These are phyloP conservation scores for Wallemia mellicola DNA, from an alignment of 1,284 basidiomycete genomes.

Conservation along the genomic window DNA sequence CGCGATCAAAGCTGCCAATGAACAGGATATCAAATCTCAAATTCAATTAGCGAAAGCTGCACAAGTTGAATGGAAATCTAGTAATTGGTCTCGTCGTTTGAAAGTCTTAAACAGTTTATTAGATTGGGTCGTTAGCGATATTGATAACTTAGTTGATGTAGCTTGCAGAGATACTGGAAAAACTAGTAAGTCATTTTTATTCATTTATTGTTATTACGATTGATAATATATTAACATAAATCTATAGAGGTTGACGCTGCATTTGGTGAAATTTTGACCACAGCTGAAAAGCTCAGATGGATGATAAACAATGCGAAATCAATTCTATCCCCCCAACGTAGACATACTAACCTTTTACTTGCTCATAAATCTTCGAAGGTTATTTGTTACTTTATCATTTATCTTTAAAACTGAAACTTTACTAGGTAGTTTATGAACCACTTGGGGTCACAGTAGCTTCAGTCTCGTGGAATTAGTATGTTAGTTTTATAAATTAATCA, in stretches of 20 bases:
- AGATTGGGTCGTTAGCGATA: constrained; percentile 66
- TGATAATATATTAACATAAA: background rate
- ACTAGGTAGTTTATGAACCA: constrained; percentile 62
- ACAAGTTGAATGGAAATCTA: background rate
- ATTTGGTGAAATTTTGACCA: constrained; percentile 62
- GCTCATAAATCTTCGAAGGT: constrained; percentile 39
- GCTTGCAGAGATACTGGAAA: constrained; percentile 87
- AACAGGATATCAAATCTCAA: background rate
- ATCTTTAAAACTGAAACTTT: constrained; percentile 4
- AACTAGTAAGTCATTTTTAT: constrained; percentile 27
- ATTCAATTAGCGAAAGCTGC: background rate
- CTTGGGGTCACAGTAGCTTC: constrained; percentile 76
- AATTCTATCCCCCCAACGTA: constrained; percentile 34
- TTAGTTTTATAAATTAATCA: constrained; percentile 16
- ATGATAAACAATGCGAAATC: constrained; percentile 49
- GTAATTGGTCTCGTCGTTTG: background rate
- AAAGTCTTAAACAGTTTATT: constrained; percentile 51
- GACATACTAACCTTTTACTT: constrained; percentile 42
- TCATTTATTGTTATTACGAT: background rate
- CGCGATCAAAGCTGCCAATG: background rate
- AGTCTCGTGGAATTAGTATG: constrained; percentile 82
- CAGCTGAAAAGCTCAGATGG: constrained; percentile 67
- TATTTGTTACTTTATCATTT: too few relatives aligned
- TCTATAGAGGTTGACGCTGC: constrained; percentile 51
- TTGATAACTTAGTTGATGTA: constrained; percentile 56